Evolutionary conservation across 768 basidiomycete species (phyloP), one percentile per base, ranked within the genome.

Genomic region (Rhizopogon sp.): DNA sequence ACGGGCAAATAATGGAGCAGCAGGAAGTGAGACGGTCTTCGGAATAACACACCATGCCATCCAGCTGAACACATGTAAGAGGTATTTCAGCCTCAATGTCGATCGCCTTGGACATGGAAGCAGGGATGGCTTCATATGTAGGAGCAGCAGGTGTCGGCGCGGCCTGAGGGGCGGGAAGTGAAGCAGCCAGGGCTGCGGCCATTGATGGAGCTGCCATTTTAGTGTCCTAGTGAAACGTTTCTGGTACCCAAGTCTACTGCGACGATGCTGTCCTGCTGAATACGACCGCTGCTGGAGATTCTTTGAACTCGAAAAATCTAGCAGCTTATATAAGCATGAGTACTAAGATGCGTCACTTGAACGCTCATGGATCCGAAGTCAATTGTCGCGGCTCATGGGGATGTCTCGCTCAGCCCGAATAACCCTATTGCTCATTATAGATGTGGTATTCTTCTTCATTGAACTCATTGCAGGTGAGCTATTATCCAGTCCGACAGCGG

Each of bases 31-130:
- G 14, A 40, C 41, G 50, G 55, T 60, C 22, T 53, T 58, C 31
- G 53, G 56, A 51, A 39, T 42, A 33, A 62, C 88, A 68, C 69
- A 94, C 94, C 79, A 96, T 72, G 39, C 86, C 92, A 71, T 93
- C 93, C 6, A 98, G 72, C 70, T 93, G 90, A 13, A 97, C 90
- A 55, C 71, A 76, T 43, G 80, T 84, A 52, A 96, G 72, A 10
- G 89, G 82, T 63, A 94, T 91, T 61, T 90, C 87, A 43, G 87
- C 93, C 74, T 97, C 94, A 60, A 93, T 88, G 72, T 98, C 95
- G 67, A 98, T 86, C 51, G 86, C 87, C 68, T 90, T 93, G 43
- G 93, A 83, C 89, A 96, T 92, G 58, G 92, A 90, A 5, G 93
- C 82, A 16, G 95, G 95, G 58, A 97, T 91, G 43, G 86, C 86